Evolutionary conservation across 306 rosid genomes (phyloP).

Genomic region (Quercus mongolica): DNA sequence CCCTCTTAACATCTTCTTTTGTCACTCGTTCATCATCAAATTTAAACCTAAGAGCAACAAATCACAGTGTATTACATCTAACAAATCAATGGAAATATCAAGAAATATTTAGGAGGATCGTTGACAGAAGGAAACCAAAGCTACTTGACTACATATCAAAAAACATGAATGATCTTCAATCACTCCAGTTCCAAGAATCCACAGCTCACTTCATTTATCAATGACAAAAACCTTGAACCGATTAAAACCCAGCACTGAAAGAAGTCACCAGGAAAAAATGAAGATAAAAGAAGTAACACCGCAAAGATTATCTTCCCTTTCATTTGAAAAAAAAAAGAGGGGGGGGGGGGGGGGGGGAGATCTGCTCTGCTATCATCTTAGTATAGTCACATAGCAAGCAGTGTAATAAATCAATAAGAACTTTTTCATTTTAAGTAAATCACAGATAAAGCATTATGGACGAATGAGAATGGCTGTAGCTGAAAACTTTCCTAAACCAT

Average conservation of each 20-base stretch:
- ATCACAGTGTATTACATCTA: neutral
- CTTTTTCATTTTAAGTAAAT: no score
- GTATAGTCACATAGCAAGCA: no score
- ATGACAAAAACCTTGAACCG: neutral
- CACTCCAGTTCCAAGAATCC: neutral
- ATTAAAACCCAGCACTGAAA: neutral
- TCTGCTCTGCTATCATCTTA: no score
- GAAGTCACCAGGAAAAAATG: neutral
- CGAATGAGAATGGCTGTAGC: no score
- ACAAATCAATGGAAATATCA: neutral
- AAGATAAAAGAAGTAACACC: neutral
- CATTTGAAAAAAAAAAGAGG: no score
- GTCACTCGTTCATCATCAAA: conserved; percentile 95
- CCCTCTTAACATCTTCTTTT: conserved; percentile 80
- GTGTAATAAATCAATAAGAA: no score
- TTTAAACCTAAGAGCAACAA: conserved; percentile 53
- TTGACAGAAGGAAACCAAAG: conserved; percentile 3
- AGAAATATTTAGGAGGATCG: no score
- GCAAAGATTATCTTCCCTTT: neutral
- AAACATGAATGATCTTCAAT: neutral
- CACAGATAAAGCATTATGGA: no score
- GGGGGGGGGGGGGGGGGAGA: no score
- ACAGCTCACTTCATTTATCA: neutral
- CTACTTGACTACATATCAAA: neutral
- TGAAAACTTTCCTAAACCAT: no score